Conservation (phyloP, 202 grass and related monocot species). For the Musa balbisiana region DNA sequence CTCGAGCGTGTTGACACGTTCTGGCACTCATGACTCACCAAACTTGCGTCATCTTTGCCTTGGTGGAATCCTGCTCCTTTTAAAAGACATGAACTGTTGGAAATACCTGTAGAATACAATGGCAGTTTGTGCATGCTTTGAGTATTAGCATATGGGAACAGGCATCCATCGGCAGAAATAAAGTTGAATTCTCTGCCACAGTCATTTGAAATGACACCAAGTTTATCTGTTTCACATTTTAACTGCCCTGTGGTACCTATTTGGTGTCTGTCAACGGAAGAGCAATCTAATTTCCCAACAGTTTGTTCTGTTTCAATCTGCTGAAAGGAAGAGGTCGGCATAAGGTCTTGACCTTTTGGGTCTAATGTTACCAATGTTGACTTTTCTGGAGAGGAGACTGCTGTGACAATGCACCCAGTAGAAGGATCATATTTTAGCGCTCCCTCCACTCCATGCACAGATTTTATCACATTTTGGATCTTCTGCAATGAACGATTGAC, state of each 20-base stretch:
- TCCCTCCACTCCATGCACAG: conserved; percentile 39
- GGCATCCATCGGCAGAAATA: conserved; percentile 6
- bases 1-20: background rate
- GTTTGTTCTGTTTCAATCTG: background rate
- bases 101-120: conserved; percentile 1
- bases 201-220: conserved; percentile 10
- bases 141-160: background rate
- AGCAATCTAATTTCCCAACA: background rate
- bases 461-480: conserved; percentile 50
- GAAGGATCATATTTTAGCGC: conserved; percentile 47
- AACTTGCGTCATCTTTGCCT: background rate
- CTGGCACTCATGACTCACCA: conserved; percentile 12
- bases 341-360: background rate
- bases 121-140: too few species aligned
- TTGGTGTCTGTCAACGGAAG: conserved; percentile 9
- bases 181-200: conserved; percentile 3
- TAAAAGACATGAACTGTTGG: conserved; percentile 9
- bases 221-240: background rate
- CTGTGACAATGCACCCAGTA: conserved; percentile 32
- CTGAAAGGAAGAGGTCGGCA: too few species aligned
- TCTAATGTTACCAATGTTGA: conserved; percentile 4
- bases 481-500: conserved; percentile 49
- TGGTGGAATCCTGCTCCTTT: conserved; percentile 3
- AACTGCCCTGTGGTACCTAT: conserved; percentile 8
- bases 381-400: conserved; percentile 17